phyloP scores from a whole-genome alignment of 1,284 basidiomycete species.

The Papiliotrema fonsecae region DNA sequence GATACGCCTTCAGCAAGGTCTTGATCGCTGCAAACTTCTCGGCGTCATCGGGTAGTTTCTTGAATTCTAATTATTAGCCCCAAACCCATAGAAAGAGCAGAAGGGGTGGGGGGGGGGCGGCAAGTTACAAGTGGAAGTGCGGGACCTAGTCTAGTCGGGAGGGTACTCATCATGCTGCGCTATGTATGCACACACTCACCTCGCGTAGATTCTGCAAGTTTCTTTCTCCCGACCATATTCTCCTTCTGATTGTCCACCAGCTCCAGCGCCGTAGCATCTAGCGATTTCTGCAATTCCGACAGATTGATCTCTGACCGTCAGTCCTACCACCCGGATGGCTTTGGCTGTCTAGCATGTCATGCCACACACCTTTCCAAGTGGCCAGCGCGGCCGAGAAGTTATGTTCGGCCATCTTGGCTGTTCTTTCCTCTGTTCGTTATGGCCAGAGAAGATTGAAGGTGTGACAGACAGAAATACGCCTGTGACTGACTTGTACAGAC shows the following conservation, averaged over 20 bases:
- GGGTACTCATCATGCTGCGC: too few species aligned
- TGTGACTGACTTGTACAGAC: too few species aligned
- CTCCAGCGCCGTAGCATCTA: slow-evolving; percentile 85
- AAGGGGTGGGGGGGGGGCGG: background rate
- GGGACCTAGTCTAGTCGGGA: too few species aligned
- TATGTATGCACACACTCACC: slow-evolving; percentile 53
- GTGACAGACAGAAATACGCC: too few species aligned
- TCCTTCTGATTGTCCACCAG: slow-evolving; percentile 98
- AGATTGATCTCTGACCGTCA: slow-evolving; percentile 70
- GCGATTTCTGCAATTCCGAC: slow-evolving; percentile 81
- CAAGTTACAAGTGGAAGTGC: background rate
- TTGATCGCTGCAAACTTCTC: slow-evolving; percentile 83
- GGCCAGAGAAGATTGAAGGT: too few species aligned
- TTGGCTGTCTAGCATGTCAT: too few species aligned
- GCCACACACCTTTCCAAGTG: slow-evolving; percentile 74
- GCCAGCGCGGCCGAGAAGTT: slow-evolving; percentile 78
- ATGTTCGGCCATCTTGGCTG: slow-evolving; percentile 41
- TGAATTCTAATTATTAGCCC: slow-evolving; percentile 66
- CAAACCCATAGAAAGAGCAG: background rate
- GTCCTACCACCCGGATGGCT: too few species aligned
- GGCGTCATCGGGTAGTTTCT: slow-evolving; percentile 74
- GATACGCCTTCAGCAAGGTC: slow-evolving; percentile 86
- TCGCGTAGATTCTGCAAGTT: slow-evolving; percentile 86
- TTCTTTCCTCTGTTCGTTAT: background rate
- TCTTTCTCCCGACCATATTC: slow-evolving; percentile 86